Conservation (phyloP, 192 early-diverging fungal species). For the Backusella sp. region DNA sequence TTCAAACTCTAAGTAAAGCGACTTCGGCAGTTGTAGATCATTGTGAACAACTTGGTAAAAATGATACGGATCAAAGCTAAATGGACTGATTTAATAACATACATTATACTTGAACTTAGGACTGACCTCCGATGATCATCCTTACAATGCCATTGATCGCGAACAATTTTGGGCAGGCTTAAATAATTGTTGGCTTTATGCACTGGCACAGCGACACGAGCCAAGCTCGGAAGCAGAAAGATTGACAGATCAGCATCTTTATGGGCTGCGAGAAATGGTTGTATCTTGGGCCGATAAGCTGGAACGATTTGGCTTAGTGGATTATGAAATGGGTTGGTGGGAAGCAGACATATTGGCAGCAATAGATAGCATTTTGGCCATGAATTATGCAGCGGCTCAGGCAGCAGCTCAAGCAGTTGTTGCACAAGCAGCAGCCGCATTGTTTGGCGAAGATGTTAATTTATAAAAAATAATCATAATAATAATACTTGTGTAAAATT, state of each 20-base stretch:
- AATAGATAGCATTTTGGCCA: slow-evolving; percentile 50
- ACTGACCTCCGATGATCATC: slow-evolving; percentile 58
- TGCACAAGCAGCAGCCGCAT: slow-evolving; percentile 20
- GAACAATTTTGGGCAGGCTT: slow-evolving; percentile 73
- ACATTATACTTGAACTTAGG: slow-evolving; percentile 23
- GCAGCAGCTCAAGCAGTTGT: slow-evolving; percentile 28
- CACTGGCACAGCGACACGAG: slow-evolving; percentile 55
- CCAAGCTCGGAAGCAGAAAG: slow-evolving; percentile 51
- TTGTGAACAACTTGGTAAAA: slow-evolving; percentile 61
- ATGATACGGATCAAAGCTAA: too few relatives aligned
- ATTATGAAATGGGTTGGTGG: slow-evolving; percentile 85
- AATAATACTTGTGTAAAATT: neutral
- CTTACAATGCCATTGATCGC: slow-evolving; percentile 55
- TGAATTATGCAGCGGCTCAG: slow-evolving; percentile 34
- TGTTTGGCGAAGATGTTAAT: slow-evolving; percentile 28
- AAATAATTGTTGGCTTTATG: slow-evolving; percentile 77
- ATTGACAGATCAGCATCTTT: slow-evolving; percentile 55
- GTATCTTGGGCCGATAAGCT: slow-evolving; percentile 69
- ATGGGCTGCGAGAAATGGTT: slow-evolving; percentile 57
- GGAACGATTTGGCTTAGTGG: slow-evolving; percentile 74
- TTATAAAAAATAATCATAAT: neutral
- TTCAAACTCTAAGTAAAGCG: slow-evolving; percentile 65
- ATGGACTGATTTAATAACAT: neutral
- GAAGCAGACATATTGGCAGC: slow-evolving; percentile 72
- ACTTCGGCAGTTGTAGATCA: slow-evolving; percentile 65